These are phyloP conservation scores for Monascus purpureus DNA, from an alignment of 495 filamentous ascomycete species.

Conservation along the genomic window DNA sequence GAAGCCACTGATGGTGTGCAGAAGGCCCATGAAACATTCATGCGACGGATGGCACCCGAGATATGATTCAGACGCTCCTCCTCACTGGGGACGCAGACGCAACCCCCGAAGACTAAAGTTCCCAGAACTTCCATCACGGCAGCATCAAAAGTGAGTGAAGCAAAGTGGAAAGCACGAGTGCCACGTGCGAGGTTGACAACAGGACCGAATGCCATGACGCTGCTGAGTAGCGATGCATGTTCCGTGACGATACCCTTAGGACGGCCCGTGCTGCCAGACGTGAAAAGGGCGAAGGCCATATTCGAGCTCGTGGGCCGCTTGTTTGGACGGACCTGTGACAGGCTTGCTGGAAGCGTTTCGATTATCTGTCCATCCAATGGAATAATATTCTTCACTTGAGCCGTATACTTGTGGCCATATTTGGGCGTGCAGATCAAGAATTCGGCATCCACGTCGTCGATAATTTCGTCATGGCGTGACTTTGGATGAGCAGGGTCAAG, in stretches of 20 bases:
- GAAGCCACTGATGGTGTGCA: conserved; percentile 41
- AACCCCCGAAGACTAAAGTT: conserved; percentile 41
- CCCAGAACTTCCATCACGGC: conserved; percentile 36
- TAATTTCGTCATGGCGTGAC: conserved; percentile 27
- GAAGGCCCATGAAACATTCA: conserved; percentile 35
- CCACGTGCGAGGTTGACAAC: conserved; percentile 19
- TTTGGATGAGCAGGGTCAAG: conserved; percentile 45
- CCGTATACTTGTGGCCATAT: conserved; percentile 11
- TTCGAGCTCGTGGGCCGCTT: conserved; percentile 12
- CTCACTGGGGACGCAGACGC: conserved; percentile 47
- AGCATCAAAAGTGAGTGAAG: conserved; percentile 41
- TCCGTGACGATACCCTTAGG: conserved; percentile 40
- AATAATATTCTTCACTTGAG: conserved; percentile 19
- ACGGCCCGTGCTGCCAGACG: conserved; percentile 44
- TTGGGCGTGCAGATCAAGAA: conserved; percentile 27
- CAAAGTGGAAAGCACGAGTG: conserved; percentile 38
- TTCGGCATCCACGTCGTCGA: conserved; percentile 21
- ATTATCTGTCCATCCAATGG: conserved; percentile 25
- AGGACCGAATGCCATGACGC: conserved; percentile 28
- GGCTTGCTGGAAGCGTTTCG: conserved; percentile 8
- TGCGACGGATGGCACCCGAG: conserved; percentile 29
- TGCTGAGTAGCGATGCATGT: conserved; percentile 33
- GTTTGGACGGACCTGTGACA: neutral
- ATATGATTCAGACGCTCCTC: conserved; percentile 40
- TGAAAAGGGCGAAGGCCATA: conserved; percentile 29